Evolutionary conservation across 176 grass and related monocot species (phyloP), one percentile per base, ranked within the genome.

Genomic region (Triticum monococcum): DNA sequence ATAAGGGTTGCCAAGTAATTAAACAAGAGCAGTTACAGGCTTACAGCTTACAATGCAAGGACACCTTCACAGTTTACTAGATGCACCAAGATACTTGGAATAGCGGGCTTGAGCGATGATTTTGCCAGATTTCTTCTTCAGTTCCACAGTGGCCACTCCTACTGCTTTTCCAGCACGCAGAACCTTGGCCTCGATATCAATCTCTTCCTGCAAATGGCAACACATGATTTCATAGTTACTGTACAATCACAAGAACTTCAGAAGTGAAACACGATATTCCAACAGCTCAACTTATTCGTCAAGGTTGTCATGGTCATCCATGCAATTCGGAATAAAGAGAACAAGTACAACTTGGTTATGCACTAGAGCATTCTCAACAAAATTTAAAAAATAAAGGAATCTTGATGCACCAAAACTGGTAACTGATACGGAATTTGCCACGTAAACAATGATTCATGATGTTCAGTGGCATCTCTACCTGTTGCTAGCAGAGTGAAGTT

Each of bases 121-220:
- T 78, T 94, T 98, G 23, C 93, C 90, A 30, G 90, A 91, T 81
- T 92, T 95, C 93, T 94, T 95, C 68, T 91, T 94, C 38, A 98
- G 84, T 50, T 98, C 93, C 5, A 98, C 93, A 2, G 86, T 75
- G 13, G 90, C 93, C 32, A 95, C 93, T 64, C 96, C 96, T 5
- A 98, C 79, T 0, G 91, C 90, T 88, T 91, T 98, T 81, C 96
- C 96, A 8, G 88, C 92, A 30, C 90, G 91, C 66, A 98, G 78
- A 69, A 98, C 88, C 75, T 94, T 98, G 0, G 91, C 96, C 64
- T 95, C 96, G 14, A 98, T 98, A 81, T 94, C 92, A 62, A 98
- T 95, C 84, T 98, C 96, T 84, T 96, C 91, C 93, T 98, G 83
- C 45, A 77, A 61, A 72, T 68, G 52, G 20, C 59, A 79, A 59